Conservation (phyloP, 73 alveolate genomes). For the Paraurostyla sp. region DNA sequence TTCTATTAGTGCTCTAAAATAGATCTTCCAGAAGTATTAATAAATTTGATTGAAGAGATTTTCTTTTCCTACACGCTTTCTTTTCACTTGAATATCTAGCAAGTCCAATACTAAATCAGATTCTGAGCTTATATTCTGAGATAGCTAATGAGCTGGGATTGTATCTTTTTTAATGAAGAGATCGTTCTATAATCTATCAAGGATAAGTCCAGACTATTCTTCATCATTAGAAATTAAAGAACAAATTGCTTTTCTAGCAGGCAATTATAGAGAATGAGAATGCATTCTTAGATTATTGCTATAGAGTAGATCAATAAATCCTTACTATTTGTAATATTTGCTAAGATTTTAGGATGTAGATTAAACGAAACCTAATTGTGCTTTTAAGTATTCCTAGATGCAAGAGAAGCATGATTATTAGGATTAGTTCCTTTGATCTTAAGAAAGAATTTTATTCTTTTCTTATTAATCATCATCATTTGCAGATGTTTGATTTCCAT, state of each 20-base stretch:
- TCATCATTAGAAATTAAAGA: not conserved
- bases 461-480: not conserved
- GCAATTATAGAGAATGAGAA: not conserved
- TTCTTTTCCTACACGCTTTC: not conserved
- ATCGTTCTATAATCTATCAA: not conserved
- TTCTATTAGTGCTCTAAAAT: not conserved
- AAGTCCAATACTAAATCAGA: slow-evolving; percentile 26
- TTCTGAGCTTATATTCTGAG: not conserved
- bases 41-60: not conserved
- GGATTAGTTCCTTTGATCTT: not conserved
- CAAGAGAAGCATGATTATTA: slow-evolving; percentile 48
- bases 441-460: not conserved
- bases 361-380: not conserved
- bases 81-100: not conserved
- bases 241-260: slow-evolving; percentile 58
- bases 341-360: not conserved
- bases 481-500: not conserved
- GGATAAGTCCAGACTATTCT: not conserved
- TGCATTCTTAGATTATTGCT: slow-evolving; percentile 33
- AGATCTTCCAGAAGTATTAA: not conserved
- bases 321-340: not conserved
- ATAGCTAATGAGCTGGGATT: slow-evolving; percentile 11
- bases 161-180: not conserved
- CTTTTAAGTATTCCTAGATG: slow-evolving; percentile 45
- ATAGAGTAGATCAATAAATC: slow-evolving; percentile 37